phyloP scores from a whole-genome alignment of 2,329 filamentous ascomycete species.

The Diplodia scrobiculata region DNA sequence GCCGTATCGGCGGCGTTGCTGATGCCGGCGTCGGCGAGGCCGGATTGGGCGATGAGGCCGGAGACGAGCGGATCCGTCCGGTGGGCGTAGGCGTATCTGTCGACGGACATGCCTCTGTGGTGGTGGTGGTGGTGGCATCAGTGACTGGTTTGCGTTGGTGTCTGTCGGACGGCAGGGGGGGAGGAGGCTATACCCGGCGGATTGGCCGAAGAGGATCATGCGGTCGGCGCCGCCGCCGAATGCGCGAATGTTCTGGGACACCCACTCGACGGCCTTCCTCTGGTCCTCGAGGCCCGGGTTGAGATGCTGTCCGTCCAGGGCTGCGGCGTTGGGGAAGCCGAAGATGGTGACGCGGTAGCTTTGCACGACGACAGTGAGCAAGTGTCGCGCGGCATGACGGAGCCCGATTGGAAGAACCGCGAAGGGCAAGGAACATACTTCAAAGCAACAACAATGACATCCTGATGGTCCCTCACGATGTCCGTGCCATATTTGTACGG shows the following conservation, averaged over 20 bases:
- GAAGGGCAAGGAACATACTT: slow-evolving; percentile 42
- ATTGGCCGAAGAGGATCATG: slow-evolving; percentile 46
- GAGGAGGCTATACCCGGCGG: slow-evolving; percentile 38
- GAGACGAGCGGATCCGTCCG: slow-evolving; percentile 54
- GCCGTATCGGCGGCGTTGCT: slow-evolving; percentile 33
- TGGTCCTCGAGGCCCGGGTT: slow-evolving; percentile 46
- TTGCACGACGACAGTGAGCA: too few species aligned
- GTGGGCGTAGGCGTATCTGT: slow-evolving; percentile 49
- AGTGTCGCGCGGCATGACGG: too few species aligned
- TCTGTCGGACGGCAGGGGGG: slow-evolving; percentile 33
- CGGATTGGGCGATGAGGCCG: slow-evolving; percentile 52
- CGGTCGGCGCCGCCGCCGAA: slow-evolving; percentile 45
- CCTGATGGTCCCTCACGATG: slow-evolving; percentile 43
- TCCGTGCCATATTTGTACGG: slow-evolving; percentile 44
- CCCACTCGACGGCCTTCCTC: slow-evolving; percentile 46
- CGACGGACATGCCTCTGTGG: slow-evolving; percentile 53
- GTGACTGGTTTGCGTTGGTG: too few species aligned
- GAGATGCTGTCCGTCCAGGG: slow-evolving; percentile 41
- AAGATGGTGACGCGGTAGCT: slow-evolving; percentile 54
- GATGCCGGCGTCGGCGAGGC: slow-evolving; percentile 43
- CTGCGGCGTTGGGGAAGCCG: slow-evolving; percentile 42
- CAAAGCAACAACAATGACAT: slow-evolving; percentile 48
- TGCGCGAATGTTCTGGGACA: slow-evolving; percentile 44
- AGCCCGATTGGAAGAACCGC: slow-evolving; percentile 36
- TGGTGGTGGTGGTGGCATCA: not conserved